Evolutionary conservation across 495 filamentous ascomycete genomes (phyloP).

Genomic region (Podospora pseudocomata): DNA sequence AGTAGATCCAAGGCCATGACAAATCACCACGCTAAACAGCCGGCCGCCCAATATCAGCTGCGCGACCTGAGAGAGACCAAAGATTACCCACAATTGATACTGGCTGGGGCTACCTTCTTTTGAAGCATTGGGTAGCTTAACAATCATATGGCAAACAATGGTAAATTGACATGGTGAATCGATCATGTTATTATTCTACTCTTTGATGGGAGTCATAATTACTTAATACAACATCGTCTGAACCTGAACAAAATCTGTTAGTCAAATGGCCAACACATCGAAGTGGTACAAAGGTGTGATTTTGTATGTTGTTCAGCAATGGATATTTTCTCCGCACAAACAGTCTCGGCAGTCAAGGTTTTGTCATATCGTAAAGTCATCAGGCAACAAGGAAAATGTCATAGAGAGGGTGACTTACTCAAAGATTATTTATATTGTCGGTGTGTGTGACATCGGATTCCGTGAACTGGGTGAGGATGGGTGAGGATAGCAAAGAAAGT

Average conservation of each 20-base stretch:
- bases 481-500: background rate
- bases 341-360: constrained; percentile 37
- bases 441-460: background rate
- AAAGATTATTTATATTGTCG: background rate
- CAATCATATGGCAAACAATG: too few relatives aligned
- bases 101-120: too few relatives aligned
- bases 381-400: constrained; percentile 16
- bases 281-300: background rate
- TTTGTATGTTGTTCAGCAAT: constrained; percentile 5
- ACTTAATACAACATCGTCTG: background rate
- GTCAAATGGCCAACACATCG: background rate
- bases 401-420: background rate
- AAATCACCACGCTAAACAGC: too few relatives aligned
- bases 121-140: too few relatives aligned
- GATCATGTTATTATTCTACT: background rate
- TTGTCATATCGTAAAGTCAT: constrained; percentile 31
- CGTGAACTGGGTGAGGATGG: background rate
- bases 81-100: too few relatives aligned
- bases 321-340: constrained; percentile 25
- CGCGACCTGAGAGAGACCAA: too few relatives aligned
- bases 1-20: too few relatives aligned
- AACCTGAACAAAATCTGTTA: background rate
- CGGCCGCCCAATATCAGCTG: too few relatives aligned
- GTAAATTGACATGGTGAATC: too few relatives aligned
- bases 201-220: background rate